These are phyloP conservation scores for Backusella sp. DNA, from an alignment of 192 early-diverging fungal species.

Conservation along the genomic window DNA sequence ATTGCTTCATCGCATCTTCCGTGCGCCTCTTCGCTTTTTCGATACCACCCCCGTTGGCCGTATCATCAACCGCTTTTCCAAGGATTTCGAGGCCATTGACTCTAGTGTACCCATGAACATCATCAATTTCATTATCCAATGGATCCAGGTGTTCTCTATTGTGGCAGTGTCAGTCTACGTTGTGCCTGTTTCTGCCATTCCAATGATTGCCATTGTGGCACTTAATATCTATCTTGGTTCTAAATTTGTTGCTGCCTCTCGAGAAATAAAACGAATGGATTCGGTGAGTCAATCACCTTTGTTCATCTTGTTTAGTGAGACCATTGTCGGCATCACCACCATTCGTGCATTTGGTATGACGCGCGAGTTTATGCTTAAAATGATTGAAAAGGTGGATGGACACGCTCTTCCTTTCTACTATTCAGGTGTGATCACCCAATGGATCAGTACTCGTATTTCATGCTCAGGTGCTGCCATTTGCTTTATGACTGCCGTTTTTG, in stretches of 20 bases:
- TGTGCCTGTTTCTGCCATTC: slow-evolving; percentile 58
- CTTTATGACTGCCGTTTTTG: slow-evolving; percentile 60
- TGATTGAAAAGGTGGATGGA: slow-evolving; percentile 37
- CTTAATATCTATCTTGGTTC: slow-evolving; percentile 51
- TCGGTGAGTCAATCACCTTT: slow-evolving; percentile 70
- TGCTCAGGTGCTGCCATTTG: slow-evolving; percentile 66
- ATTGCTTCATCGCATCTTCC: slow-evolving; percentile 55
- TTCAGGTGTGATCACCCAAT: slow-evolving; percentile 78
- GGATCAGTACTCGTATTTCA: slow-evolving; percentile 80
- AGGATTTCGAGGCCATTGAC: slow-evolving; percentile 83
- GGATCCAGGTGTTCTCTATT: slow-evolving; percentile 46
- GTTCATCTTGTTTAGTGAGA: slow-evolving; percentile 77
- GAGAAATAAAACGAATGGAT: slow-evolving; percentile 86
- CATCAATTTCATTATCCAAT: slow-evolving; percentile 43
- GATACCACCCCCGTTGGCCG: slow-evolving; percentile 83
- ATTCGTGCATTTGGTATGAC: slow-evolving; percentile 81
- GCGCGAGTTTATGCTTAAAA: slow-evolving; percentile 58
- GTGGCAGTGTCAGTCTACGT: slow-evolving; percentile 58
- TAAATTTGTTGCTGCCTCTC: slow-evolving; percentile 59
- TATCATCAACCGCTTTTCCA: slow-evolving; percentile 86
- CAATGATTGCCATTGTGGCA: slow-evolving; percentile 31
- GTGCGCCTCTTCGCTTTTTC: slow-evolving; percentile 81
- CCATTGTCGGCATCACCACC: slow-evolving; percentile 63
- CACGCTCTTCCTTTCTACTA: slow-evolving; percentile 80
- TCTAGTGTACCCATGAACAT: slow-evolving; percentile 48